These are phyloP conservation scores for Collybia sordida DNA, from an alignment of 768 basidiomycete species.

Conservation along the genomic window DNA sequence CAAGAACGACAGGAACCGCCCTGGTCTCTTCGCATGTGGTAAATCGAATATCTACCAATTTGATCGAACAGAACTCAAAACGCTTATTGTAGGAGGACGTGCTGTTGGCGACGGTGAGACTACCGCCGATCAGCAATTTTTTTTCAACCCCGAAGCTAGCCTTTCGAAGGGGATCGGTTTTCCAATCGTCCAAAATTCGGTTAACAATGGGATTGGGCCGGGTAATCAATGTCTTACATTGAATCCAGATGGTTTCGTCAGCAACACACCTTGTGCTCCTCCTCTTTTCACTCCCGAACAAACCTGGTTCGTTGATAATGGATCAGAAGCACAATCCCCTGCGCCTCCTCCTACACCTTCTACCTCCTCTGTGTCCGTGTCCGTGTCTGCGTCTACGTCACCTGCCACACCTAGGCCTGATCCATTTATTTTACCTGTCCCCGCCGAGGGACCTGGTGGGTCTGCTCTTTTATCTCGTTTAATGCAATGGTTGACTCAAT, in stretches of 20 bases:
- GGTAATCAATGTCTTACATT: conserved; percentile 24
- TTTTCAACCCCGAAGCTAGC: conserved; percentile 21
- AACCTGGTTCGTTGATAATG: conserved; percentile 20
- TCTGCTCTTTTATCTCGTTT: neutral
- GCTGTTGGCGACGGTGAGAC: conserved; percentile 27
- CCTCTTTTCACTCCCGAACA: conserved; percentile 25
- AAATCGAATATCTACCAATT: neutral
- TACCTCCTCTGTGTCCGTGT: neutral
- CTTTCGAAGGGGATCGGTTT: conserved; percentile 16
- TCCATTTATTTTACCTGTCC: conserved; percentile 16
- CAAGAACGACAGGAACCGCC: conserved; percentile 22
- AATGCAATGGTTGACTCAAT: neutral
- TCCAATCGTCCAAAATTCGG: conserved; percentile 18
- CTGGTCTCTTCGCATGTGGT: conserved; percentile 27
- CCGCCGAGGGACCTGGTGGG: conserved; percentile 16
- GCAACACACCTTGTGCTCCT: conserved; percentile 23
- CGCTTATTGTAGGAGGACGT: conserved; percentile 19
- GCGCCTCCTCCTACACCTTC: neutral
- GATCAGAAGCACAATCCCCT: neutral
- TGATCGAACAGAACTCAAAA: neutral
- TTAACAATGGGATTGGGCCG: conserved; percentile 20
- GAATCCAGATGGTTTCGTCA: conserved; percentile 23
- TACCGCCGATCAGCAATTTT: conserved; percentile 23
- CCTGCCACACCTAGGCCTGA: conserved; percentile 6
- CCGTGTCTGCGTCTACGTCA: conserved; percentile 1